phyloP scores from a whole-genome alignment of 371 early-diverging fungal species.

The Rhizopus arrhizus region DNA sequence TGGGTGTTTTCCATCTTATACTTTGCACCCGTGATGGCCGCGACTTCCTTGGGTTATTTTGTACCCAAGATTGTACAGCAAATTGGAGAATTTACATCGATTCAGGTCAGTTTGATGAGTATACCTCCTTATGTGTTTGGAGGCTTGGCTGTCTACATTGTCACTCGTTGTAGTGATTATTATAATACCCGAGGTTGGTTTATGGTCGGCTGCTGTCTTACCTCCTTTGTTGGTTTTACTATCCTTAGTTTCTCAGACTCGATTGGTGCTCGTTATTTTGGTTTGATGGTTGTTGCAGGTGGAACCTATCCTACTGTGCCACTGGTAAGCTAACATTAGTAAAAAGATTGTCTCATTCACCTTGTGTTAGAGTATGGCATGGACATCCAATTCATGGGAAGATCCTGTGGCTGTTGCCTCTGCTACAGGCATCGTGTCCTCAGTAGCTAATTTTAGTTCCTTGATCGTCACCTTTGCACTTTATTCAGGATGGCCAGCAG shows the following conservation, averaged over 20 bases:
- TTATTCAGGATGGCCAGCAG: constrained; percentile 52
- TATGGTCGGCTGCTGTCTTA: constrained; percentile 42
- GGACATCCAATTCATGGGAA: constrained; percentile 55
- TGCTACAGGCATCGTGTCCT: constrained; percentile 53
- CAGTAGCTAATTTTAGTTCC: constrained; percentile 53
- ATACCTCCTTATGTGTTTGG: constrained; percentile 55
- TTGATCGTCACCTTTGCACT: constrained; percentile 51
- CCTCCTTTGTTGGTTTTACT: constrained; percentile 43
- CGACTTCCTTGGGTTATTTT: constrained; percentile 53
- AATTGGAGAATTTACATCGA: constrained; percentile 44
- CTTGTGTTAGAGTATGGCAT: constrained; percentile 46
- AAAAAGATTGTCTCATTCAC: background rate
- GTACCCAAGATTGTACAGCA: constrained; percentile 52
- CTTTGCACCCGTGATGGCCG: constrained; percentile 58
- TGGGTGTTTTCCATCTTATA: constrained; percentile 51
- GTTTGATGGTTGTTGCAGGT: constrained; percentile 50
- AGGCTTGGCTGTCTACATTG: constrained; percentile 41
- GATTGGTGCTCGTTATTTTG: constrained; percentile 48
- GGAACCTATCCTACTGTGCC: constrained; percentile 56
- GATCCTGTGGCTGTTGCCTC: constrained; percentile 46
- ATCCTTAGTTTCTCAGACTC: constrained; percentile 44
- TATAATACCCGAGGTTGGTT: constrained; percentile 45
- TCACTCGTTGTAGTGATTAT: constrained; percentile 42
- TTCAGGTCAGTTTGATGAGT: constrained; percentile 53
- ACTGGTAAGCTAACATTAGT: constrained; percentile 32